Percentiles rank a stretch among this genome's conserved stretches.
Conservation (phyloP, 2,329 filamentous ascomycete species). For the Cordyceps farinosa region DNA sequence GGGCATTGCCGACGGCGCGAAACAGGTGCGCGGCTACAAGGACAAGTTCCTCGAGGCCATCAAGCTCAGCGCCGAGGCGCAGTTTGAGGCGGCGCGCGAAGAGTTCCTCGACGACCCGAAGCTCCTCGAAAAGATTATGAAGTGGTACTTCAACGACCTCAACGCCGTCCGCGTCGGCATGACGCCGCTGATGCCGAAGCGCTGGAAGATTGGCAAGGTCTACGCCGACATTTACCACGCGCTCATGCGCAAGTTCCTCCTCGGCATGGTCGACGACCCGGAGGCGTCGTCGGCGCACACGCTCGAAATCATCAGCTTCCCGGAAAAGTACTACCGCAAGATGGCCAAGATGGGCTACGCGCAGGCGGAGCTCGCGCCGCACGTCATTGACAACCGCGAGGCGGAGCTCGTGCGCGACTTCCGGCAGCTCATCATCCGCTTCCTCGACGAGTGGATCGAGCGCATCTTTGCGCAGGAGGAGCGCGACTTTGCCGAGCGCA, state of each 20-base stretch:
- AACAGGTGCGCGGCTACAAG: constrained; percentile 92
- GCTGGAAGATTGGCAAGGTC: constrained; percentile 91
- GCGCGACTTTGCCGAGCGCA: constrained; percentile 74
- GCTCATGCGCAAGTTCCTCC: constrained; percentile 91
- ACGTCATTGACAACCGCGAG: constrained; percentile 87
- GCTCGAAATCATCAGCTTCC: constrained; percentile 90
- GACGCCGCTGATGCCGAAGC: constrained; percentile 86
- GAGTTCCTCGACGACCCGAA: constrained; percentile 81
- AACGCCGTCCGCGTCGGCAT: constrained; percentile 93
- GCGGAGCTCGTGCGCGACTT: constrained; percentile 90
- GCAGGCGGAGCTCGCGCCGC: constrained; percentile 72
- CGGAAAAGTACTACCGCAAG: constrained; percentile 92
- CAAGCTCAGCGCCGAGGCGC: constrained; percentile 65
- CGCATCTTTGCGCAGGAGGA: constrained; percentile 81
- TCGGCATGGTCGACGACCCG: constrained; percentile 77
- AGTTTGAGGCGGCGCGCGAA: constrained; percentile 68
- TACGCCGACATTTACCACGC: constrained; percentile 89
- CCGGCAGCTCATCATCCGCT: constrained; percentile 89
- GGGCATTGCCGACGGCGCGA: constrained; percentile 89
- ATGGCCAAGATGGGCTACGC: constrained; percentile 86
- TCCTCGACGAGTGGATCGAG: constrained; percentile 96
- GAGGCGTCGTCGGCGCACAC: constrained; percentile 83
- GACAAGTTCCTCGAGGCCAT: constrained; percentile 88
- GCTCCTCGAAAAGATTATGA: constrained; percentile 79
- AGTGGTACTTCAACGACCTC: constrained; percentile 97